These are phyloP conservation scores for Penicillium herquei DNA, from an alignment of 495 filamentous ascomycete species.

Conservation along the genomic window DNA sequence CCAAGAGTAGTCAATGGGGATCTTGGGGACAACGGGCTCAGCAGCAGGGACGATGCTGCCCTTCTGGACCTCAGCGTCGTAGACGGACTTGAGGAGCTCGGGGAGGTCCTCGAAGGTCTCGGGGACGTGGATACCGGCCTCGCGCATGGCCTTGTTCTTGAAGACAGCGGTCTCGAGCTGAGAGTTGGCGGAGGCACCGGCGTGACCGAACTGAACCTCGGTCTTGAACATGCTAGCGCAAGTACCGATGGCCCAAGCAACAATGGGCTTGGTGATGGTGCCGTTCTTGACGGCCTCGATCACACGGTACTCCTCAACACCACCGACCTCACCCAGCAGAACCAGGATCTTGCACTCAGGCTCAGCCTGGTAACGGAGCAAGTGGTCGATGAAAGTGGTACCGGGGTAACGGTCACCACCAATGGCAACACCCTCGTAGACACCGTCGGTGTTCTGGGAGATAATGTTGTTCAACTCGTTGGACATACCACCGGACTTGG, in stretches of 20 bases:
- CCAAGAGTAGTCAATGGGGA: constrained; percentile 99
- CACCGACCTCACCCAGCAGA: constrained; percentile 95
- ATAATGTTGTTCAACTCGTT: constrained; percentile 99
- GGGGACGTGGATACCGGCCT: constrained; percentile 91
- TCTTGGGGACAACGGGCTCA: constrained; percentile 95
- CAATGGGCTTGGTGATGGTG: constrained; percentile 93
- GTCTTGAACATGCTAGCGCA: constrained; percentile 99
- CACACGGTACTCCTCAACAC: constrained; percentile 99
- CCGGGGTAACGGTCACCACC: constrained; percentile 98
- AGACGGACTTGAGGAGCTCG: constrained; percentile 67
- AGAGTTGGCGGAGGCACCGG: constrained; percentile 97
- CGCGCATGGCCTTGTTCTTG: constrained; percentile 96
- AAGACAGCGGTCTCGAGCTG: constrained; percentile 92
- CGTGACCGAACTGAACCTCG: constrained; percentile 99
- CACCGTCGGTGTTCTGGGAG: constrained; percentile 90
- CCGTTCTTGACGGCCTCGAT: constrained; percentile 96
- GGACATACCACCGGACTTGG: constrained; percentile 99
- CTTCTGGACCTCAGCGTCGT: constrained; percentile 77
- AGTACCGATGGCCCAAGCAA: constrained; percentile 98
- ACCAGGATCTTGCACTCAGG: constrained; percentile 96
- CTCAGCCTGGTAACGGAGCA: constrained; percentile 91
- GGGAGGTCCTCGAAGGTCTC: constrained; percentile 98
- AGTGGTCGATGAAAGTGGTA: constrained; percentile 98
- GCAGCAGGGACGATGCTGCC: constrained; percentile 80
- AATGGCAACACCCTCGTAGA: constrained; percentile 98